phyloP scores from a whole-genome alignment of 208 protist species.

The Leishmania turanica region DNA sequence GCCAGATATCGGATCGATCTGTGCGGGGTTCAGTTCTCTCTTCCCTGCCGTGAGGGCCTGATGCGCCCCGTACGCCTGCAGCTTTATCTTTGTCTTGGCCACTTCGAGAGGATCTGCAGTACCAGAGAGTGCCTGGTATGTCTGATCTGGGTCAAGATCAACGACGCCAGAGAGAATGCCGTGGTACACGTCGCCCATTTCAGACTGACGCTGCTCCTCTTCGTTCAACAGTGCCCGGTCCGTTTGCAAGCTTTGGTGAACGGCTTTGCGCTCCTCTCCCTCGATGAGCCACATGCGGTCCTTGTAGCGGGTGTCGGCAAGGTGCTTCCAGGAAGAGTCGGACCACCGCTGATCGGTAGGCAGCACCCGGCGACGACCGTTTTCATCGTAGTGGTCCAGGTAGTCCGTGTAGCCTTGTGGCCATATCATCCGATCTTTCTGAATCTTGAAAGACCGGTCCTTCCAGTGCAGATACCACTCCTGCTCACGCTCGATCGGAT shows the following conservation, averaged over 20 bases:
- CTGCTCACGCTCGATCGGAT: slow-evolving; percentile 90
- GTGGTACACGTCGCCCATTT: slow-evolving; percentile 83
- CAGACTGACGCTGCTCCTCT: slow-evolving; percentile 77
- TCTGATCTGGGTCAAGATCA: slow-evolving; percentile 86
- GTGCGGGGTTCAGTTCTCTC: slow-evolving; percentile 27
- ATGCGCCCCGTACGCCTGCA: slow-evolving; percentile 78
- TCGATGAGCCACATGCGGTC: slow-evolving; percentile 93
- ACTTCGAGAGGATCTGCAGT: slow-evolving; percentile 85
- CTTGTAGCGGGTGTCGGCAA: slow-evolving; percentile 84
- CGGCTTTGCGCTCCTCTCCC: slow-evolving; percentile 82
- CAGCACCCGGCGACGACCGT: slow-evolving; percentile 81
- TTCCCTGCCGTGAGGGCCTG: slow-evolving; percentile 52
- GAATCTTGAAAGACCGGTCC: slow-evolving; percentile 84
- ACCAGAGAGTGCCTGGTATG: slow-evolving; percentile 83
- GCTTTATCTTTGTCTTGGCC: slow-evolving; percentile 87
- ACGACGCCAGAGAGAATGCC: slow-evolving; percentile 78
- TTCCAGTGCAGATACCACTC: slow-evolving; percentile 93
- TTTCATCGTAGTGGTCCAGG: slow-evolving; percentile 90
- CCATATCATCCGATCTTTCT: slow-evolving; percentile 93
- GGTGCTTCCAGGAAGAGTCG: slow-evolving; percentile 90
- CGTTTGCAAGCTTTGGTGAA: slow-evolving; percentile 78
- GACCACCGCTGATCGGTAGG: slow-evolving; percentile 89
- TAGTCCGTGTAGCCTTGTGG: slow-evolving; percentile 93
- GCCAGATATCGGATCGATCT: slow-evolving; percentile 78
- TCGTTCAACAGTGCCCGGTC: slow-evolving; percentile 67